Conservation (phyloP, 495 filamentous ascomycete genomes). For the Tuber indicum region DNA sequence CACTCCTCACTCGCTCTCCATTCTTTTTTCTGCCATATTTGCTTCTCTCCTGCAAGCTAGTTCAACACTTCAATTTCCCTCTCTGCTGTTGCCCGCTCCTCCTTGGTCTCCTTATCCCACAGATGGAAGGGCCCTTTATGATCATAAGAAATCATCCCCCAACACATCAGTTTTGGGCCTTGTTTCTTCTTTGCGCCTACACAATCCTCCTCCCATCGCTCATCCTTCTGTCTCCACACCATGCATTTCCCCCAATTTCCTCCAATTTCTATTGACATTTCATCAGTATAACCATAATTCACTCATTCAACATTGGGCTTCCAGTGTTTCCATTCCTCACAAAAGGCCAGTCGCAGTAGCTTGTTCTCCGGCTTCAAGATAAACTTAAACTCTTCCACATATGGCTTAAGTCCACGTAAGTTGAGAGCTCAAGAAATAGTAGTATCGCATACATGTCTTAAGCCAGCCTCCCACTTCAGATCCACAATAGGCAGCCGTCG, state of each 20-base stretch:
- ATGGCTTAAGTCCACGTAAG: neutral
- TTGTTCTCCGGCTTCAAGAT: neutral
- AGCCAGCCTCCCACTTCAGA: neutral
- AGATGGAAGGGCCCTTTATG: constrained; percentile 10
- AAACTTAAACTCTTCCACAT: constrained; percentile 10
- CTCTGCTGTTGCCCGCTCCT: neutral
- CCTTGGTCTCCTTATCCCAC: neutral
- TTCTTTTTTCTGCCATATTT: neutral
- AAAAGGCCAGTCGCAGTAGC: neutral
- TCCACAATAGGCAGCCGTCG: neutral
- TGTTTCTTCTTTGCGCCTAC: no score
- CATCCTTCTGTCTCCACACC: neutral
- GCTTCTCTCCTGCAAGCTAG: neutral
- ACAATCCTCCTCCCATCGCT: neutral
- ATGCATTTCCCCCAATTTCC: neutral
- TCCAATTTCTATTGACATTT: neutral
- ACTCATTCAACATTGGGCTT: neutral
- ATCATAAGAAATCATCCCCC: constrained; percentile 6
- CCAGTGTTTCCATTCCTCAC: neutral
- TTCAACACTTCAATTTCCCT: neutral
- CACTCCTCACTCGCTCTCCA: neutral
- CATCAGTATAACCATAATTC: neutral
- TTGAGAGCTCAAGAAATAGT: neutral
- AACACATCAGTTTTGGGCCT: neutral
- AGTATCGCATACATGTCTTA: constrained; percentile 2